These are phyloP conservation scores for Cercophora newfieldiana DNA, from an alignment of 495 filamentous ascomycete species.

Conservation along the genomic window DNA sequence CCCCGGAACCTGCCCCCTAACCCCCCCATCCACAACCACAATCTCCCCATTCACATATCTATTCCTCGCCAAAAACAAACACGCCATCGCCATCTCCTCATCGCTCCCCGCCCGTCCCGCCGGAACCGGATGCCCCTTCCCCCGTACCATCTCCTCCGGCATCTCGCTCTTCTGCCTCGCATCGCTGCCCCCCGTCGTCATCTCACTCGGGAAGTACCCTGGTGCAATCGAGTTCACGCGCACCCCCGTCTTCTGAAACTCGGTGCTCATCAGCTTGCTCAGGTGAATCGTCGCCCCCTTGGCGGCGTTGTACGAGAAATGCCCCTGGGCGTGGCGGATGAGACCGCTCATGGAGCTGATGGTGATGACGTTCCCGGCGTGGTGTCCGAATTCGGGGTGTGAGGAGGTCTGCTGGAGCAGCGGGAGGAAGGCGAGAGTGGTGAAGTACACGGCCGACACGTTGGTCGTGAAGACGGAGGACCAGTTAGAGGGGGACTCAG, in stretches of 20 bases:
- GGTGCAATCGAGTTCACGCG: slow-evolving; percentile 62
- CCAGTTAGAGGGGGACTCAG: slow-evolving; percentile 49
- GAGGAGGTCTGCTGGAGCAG: slow-evolving; percentile 52
- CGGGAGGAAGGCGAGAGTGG: slow-evolving; percentile 58
- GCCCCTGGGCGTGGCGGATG: slow-evolving; percentile 50
- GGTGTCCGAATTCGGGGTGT: slow-evolving; percentile 38
- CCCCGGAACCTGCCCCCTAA: slow-evolving; percentile 36
- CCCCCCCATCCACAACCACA: slow-evolving; percentile 61
- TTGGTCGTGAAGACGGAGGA: slow-evolving; percentile 56
- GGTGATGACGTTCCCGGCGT: slow-evolving; percentile 25
- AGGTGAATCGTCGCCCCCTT: slow-evolving; percentile 62
- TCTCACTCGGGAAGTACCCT: slow-evolving; percentile 62
- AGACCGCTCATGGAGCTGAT: slow-evolving; percentile 60
- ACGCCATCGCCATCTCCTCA: slow-evolving; percentile 59
- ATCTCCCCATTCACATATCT: slow-evolving; percentile 63
- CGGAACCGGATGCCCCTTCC: slow-evolving; percentile 52
- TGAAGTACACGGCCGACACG: slow-evolving; percentile 58
- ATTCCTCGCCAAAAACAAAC: slow-evolving; percentile 59
- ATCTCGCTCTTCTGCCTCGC: slow-evolving; percentile 50
- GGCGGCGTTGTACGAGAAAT: slow-evolving; percentile 57
- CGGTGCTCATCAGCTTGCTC: slow-evolving; percentile 58
- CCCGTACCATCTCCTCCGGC: slow-evolving; percentile 50
- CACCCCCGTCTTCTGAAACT: slow-evolving; percentile 54
- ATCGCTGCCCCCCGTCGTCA: slow-evolving; percentile 27
- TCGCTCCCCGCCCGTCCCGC: slow-evolving; percentile 51